These are phyloP conservation scores for Colletotrichum nymphaeae DNA, from an alignment of 2,329 filamentous ascomycete genomes.

Conservation along the genomic window DNA sequence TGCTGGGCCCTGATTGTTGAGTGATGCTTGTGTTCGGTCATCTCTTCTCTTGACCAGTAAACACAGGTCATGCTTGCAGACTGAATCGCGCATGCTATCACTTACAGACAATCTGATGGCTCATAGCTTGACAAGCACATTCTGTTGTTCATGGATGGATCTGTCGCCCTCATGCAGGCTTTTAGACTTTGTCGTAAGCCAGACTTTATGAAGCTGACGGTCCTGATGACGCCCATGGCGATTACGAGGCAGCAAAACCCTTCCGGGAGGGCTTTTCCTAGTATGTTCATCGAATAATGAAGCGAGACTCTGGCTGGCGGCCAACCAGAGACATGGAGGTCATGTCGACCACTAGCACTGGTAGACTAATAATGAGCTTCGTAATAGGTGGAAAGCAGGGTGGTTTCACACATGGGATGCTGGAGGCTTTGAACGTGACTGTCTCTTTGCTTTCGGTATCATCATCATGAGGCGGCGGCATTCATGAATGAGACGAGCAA, in stretches of 20 bases:
- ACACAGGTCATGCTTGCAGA: background rate
- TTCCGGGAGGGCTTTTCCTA: background rate
- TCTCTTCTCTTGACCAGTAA: no score
- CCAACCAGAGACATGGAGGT: background rate
- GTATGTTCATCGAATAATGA: background rate
- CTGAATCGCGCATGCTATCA: no score
- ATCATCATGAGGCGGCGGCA: background rate
- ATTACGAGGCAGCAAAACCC: background rate
- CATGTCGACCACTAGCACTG: background rate
- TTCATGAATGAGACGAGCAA: background rate
- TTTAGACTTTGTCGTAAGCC: background rate
- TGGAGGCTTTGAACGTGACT: background rate
- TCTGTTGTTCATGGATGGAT: background rate
- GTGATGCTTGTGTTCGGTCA: background rate
- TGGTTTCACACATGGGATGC: background rate
- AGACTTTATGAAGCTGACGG: background rate
- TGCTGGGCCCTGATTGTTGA: background rate
- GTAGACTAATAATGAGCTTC: background rate
- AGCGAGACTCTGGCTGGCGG: background rate
- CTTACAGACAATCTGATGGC: background rate
- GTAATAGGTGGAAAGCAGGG: background rate
- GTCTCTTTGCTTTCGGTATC: background rate
- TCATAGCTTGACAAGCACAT: background rate
- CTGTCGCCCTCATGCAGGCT: no score
- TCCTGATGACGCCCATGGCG: background rate